These are phyloP conservation scores for Lasiosphaeria ovina DNA, from an alignment of 495 filamentous ascomycete species.

Conservation along the genomic window DNA sequence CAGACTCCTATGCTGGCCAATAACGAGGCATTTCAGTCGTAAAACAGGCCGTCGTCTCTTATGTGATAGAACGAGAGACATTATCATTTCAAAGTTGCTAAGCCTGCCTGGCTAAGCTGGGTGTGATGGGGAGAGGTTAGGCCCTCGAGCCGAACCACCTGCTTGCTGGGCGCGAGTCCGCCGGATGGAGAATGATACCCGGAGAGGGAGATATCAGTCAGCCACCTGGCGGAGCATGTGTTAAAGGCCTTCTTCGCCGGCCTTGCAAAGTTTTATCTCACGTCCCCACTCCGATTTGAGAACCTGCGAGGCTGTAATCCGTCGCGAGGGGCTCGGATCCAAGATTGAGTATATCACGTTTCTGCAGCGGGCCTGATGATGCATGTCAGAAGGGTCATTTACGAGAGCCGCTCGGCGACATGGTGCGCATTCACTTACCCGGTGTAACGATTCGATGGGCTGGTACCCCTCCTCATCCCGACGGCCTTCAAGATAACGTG, in stretches of 20 bases:
- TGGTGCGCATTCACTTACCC: constrained; percentile 58
- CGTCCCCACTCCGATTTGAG: constrained; percentile 98
- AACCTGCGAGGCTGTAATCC: constrained; percentile 93
- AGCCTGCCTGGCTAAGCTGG: not conserved
- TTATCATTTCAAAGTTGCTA: constrained; percentile 1
- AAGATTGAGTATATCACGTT: constrained; percentile 99
- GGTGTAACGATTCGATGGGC: constrained; percentile 91
- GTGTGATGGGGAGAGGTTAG: constrained; percentile 1
- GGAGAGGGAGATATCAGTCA: constrained; percentile 7
- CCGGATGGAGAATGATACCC: constrained; percentile 20
- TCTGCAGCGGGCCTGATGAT: constrained; percentile 80
- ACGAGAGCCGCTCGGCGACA: not conserved
- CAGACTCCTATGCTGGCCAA: constrained; percentile 32
- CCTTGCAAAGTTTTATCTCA: constrained; percentile 93
- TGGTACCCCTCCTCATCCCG: constrained; percentile 92
- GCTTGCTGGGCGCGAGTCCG: constrained; percentile 13
- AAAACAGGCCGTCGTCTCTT: constrained; percentile 13
- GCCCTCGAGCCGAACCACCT: constrained; percentile 7
- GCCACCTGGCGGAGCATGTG: constrained; percentile 30
- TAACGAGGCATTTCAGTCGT: constrained; percentile 21
- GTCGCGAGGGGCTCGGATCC: constrained; percentile 87
- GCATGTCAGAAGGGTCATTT: constrained; percentile 18
- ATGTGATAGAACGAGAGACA: constrained; percentile 8
- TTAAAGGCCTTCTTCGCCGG: constrained; percentile 83
- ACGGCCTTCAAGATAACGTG: constrained; percentile 85